Conservation (phyloP, 371 early-diverging fungal species). For the Dichotomocladium elegans region DNA sequence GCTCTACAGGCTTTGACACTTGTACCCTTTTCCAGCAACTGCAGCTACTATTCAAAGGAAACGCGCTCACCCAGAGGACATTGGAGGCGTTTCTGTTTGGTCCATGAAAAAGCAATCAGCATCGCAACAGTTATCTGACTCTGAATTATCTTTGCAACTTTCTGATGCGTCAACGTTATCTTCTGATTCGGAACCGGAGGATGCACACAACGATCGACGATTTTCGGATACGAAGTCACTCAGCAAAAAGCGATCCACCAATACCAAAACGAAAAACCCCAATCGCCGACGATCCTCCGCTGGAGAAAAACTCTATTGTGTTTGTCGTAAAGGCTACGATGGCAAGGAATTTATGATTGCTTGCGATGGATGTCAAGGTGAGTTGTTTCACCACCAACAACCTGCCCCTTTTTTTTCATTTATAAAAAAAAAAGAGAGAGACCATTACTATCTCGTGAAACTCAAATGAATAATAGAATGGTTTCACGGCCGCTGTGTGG, state of each 20-base stretch:
- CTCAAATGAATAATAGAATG: constrained; percentile 64
- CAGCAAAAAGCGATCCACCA: not conserved
- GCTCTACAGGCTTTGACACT: too few relatives aligned
- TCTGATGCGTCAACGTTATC: constrained; percentile 42
- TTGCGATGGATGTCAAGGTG: constrained; percentile 67
- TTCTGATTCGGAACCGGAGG: constrained; percentile 24
- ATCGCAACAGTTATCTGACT: constrained; percentile 17
- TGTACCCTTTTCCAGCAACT: too few relatives aligned
- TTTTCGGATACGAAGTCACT: constrained; percentile 8
- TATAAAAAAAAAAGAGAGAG: not conserved
- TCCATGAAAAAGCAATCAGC: constrained; percentile 14
- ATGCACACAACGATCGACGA: not conserved
- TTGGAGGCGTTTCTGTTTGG: too few relatives aligned
- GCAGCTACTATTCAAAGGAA: too few relatives aligned
- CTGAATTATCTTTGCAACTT: constrained; percentile 33
- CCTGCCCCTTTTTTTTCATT: not conserved
- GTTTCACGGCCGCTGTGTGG: constrained; percentile 77
- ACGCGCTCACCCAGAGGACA: too few relatives aligned
- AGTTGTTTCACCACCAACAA: not conserved
- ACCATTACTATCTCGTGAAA: too few relatives aligned
- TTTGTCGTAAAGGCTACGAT: constrained; percentile 58
- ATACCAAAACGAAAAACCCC: constrained; percentile 13
- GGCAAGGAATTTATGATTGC: constrained; percentile 77
- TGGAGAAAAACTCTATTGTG: constrained; percentile 35
- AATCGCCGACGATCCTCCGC: constrained; percentile 5